phyloP scores from a whole-genome alignment of 2,329 filamentous ascomycete species.

The Leptographium flavum region DNA sequence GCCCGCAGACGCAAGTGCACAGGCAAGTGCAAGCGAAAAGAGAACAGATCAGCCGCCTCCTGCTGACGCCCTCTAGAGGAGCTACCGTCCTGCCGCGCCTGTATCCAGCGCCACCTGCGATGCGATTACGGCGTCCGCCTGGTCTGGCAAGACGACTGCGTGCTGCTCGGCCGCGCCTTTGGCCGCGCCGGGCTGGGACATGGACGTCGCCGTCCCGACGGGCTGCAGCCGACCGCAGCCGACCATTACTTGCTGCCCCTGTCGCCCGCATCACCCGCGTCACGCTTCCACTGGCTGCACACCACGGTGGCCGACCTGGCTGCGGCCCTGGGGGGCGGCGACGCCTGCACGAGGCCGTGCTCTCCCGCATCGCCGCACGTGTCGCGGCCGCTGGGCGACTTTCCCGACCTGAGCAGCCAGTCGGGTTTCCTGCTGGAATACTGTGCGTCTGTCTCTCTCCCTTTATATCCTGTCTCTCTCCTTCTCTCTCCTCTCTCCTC shows the following conservation, averaged over 20 bases:
- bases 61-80: neutral
- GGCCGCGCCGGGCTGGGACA: slow-evolving; percentile 1
- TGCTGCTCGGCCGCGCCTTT: slow-evolving; percentile 2
- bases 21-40: neutral
- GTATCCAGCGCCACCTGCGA: neutral
- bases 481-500: neutral
- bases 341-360: neutral
- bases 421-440: slow-evolving; percentile 2
- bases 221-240: no score
- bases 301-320: neutral
- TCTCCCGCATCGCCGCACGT: neutral
- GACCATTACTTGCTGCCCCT: slow-evolving; percentile 1
- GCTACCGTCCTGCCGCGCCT: neutral
- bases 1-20: slow-evolving; percentile 1
- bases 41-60: neutral
- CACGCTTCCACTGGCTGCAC: neutral
- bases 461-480: neutral
- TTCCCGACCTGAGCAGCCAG: neutral
- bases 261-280: neutral
- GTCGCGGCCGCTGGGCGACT: neutral
- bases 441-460: neutral
- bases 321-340: no score
- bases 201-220: neutral
- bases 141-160: slow-evolving; percentile 3
- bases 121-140: slow-evolving; percentile 4